A percentile compares a stretch with the other conserved stretches of the same genome.
Evolutionary conservation across 1,139 yeast genomes (phyloP).

Genomic region (Keqinozyma sinolaborantium): DNA sequence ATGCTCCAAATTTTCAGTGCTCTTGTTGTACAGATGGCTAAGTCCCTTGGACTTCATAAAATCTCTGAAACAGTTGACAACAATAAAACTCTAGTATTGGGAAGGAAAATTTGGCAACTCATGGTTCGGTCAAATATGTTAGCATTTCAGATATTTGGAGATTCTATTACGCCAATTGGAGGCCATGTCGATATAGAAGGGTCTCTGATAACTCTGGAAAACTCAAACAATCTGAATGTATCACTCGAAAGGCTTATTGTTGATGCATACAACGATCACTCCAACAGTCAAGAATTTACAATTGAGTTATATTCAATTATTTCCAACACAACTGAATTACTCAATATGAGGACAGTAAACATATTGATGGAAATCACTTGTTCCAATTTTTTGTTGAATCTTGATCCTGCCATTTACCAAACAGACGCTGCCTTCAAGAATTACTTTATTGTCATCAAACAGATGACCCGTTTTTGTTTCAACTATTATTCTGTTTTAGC

Average conservation of each 20-base stretch:
- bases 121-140: background rate
- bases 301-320: constrained; percentile 2
- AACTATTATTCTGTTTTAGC: background rate
- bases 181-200: background rate
- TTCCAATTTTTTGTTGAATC: background rate
- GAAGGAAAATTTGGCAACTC: constrained; percentile 30
- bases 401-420: background rate
- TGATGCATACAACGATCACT: background rate
- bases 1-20: constrained; percentile 39
- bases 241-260: constrained; percentile 1
- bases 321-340: constrained; percentile 1
- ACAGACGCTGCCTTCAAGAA: background rate
- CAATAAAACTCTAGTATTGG: constrained; percentile 24
- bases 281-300: constrained; percentile 1
- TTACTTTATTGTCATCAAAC: background rate
- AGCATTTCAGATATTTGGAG: background rate
- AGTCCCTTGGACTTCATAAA: constrained; percentile 43
- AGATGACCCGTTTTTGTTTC: background rate
- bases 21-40: constrained; percentile 38
- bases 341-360: background rate
- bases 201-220: background rate
- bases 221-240: background rate
- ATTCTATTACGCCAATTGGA: background rate
- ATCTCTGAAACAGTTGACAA: constrained; percentile 34
- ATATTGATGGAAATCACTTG: constrained; percentile 1